These are phyloP conservation scores for Ramaria rubella DNA, from an alignment of 768 basidiomycete genomes.

Conservation along the genomic window DNA sequence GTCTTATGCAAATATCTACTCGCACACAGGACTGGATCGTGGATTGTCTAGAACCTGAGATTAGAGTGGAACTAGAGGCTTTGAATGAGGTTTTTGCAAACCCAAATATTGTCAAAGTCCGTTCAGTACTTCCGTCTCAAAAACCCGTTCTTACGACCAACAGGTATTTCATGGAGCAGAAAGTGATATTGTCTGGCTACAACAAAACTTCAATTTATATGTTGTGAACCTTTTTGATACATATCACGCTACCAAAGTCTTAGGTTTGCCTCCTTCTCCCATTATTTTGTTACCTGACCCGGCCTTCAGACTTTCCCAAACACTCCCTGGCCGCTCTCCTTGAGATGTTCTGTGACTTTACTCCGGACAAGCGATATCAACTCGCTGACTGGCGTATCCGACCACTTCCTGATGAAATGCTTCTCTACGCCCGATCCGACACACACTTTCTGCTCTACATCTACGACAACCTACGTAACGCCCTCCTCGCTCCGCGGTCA, in stretches of 20 bases:
- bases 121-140: slow-evolving; percentile 13
- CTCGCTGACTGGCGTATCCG: slow-evolving; percentile 97
- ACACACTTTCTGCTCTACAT: slow-evolving; percentile 93
- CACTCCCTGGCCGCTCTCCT: slow-evolving; percentile 82
- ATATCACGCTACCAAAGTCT: slow-evolving; percentile 83
- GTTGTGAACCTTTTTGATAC: slow-evolving; percentile 97
- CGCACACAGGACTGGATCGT: slow-evolving; percentile 81
- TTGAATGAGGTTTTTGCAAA: slow-evolving; percentile 83
- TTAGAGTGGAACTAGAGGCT: slow-evolving; percentile 67
- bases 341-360: slow-evolving; percentile 83
- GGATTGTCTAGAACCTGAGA: slow-evolving; percentile 52
- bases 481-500: slow-evolving; percentile 87
- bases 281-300: background rate
- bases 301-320: slow-evolving; percentile 60
- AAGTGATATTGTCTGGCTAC: slow-evolving; percentile 92
- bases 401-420: slow-evolving; percentile 84
- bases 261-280: slow-evolving; percentile 40
- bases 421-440: slow-evolving; percentile 89
- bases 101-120: slow-evolving; percentile 77
- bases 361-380: slow-evolving; percentile 92
- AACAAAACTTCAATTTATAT: slow-evolving; percentile 91
- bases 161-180: slow-evolving; percentile 94
- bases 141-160: background rate
- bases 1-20: slow-evolving; percentile 89
- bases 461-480: slow-evolving; percentile 85